Percentiles rank a stretch among this genome's conserved stretches.
phyloP scores from a whole-genome alignment of 2,329 filamentous ascomycete genomes.

The Exophiala lecanii-corni region DNA sequence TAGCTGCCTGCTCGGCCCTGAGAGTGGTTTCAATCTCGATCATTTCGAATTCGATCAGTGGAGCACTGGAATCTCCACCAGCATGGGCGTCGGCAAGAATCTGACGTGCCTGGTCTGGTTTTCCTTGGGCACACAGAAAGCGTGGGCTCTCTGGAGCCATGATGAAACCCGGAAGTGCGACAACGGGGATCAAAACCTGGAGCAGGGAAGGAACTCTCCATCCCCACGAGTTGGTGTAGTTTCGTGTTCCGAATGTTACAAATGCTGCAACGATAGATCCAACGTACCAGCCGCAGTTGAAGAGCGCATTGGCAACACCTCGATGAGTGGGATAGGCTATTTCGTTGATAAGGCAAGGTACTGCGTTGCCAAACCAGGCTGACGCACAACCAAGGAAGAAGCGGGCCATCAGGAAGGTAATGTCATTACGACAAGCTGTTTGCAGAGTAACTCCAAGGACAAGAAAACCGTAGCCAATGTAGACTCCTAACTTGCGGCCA shows the following conservation, averaged over 20 bases:
- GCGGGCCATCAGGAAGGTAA: constrained; percentile 54
- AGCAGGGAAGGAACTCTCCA: constrained; percentile 62
- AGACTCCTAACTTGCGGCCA: constrained; percentile 43
- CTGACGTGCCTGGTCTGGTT: constrained; percentile 26
- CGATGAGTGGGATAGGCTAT: constrained; percentile 46
- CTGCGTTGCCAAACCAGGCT: constrained; percentile 35
- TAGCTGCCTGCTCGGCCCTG: constrained; percentile 49
- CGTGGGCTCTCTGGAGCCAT: constrained; percentile 64
- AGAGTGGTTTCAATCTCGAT: constrained; percentile 27
- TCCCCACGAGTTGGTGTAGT: constrained; percentile 41
- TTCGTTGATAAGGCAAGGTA: constrained; percentile 39
- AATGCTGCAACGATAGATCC: constrained; percentile 47
- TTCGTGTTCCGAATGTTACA: constrained; percentile 40
- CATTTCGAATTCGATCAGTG: constrained; percentile 36
- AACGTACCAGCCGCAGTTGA: constrained; percentile 51
- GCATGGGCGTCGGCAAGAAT: constrained; percentile 35
- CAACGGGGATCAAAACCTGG: constrained; percentile 57
- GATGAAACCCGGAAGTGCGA: constrained; percentile 52
- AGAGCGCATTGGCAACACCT: constrained; percentile 45
- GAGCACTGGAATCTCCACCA: constrained; percentile 37
- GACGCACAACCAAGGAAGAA: constrained; percentile 55
- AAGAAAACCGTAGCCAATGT: constrained; percentile 44
- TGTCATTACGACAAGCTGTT: constrained; percentile 25
- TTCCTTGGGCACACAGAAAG: constrained; percentile 46
- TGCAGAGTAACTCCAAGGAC: constrained; percentile 37